phyloP scores from a whole-genome alignment of 371 early-diverging fungal species.

The Smittium culicis region DNA sequence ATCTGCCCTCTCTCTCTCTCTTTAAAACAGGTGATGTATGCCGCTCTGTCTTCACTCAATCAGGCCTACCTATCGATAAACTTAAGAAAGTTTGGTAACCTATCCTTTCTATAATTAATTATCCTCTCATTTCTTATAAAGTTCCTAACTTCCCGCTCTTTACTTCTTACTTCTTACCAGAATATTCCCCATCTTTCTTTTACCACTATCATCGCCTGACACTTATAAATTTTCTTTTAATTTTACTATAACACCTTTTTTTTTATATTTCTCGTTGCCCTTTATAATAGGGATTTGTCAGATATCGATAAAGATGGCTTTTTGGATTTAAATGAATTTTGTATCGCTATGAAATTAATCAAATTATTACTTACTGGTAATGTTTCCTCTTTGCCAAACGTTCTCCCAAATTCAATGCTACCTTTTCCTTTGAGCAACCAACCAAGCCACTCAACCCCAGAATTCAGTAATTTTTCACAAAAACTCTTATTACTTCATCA shows the following conservation, averaged over 20 bases:
- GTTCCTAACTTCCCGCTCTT: not conserved
- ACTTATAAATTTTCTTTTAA: too few species aligned
- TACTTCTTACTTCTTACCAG: not conserved
- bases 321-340: conserved; percentile 78
- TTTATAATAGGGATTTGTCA: conserved; percentile 44
- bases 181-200: too few species aligned
- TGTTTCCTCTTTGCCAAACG: conserved; percentile 32
- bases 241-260: not conserved
- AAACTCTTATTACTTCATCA: not conserved
- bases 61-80: conserved; percentile 47
- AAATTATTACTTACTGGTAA: conserved; percentile 45
- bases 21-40: conserved; percentile 51
- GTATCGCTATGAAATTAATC: conserved; percentile 65
- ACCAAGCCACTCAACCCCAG: too few species aligned
- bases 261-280: not conserved
- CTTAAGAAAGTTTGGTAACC: conserved; percentile 58
- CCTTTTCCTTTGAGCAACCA: conserved; percentile 7
- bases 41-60: conserved; percentile 51
- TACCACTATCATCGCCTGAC: too few species aligned
- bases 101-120: too few species aligned
- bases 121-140: too few species aligned
- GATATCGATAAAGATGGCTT: conserved; percentile 81
- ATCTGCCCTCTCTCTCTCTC: too few species aligned
- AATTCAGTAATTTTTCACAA: too few species aligned
- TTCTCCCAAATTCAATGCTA: conserved; percentile 42